Percentiles rank a stretch among this genome's conserved stretches.
Evolutionary conservation across 1,284 basidiomycete species (phyloP).

Genomic region (Cutaneotrichosporon cavernicola): DNA sequence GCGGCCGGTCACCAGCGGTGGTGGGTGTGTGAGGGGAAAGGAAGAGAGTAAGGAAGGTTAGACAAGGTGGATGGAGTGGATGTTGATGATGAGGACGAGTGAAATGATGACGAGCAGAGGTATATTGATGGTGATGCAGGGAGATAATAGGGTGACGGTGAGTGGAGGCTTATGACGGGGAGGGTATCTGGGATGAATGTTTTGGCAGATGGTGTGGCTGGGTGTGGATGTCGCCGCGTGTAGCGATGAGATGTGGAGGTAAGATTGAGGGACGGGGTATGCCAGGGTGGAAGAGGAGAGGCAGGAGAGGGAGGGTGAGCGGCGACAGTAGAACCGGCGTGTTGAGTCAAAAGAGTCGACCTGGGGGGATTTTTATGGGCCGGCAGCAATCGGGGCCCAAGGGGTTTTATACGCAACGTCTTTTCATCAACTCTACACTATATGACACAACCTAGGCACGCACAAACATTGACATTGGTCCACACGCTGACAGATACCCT

Average conservation of each 20-base stretch:
- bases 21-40: constrained; percentile 1
- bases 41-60: constrained; percentile 1
- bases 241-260: background rate
- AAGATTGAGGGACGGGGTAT: constrained; percentile 1
- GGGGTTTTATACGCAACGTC: constrained; percentile 10
- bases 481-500: background rate
- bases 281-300: background rate
- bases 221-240: background rate
- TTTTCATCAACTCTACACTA: background rate
- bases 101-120: constrained; percentile 3
- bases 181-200: background rate
- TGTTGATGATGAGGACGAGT: constrained; percentile 2
- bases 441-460: background rate
- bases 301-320: background rate
- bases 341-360: background rate
- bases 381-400: constrained; percentile 11
- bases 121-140: constrained; percentile 11
- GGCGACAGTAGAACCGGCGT: background rate
- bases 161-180: background rate
- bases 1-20: constrained; percentile 16
- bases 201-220: background rate
- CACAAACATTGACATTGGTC: constrained; percentile 6
- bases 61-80: background rate
- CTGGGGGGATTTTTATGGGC: constrained; percentile 14
- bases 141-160: background rate